A percentile compares a stretch with the other conserved stretches of the same genome.
Evolutionary conservation across 2,329 filamentous ascomycete species (phyloP).

Genomic region (Colletotrichum limetticola): DNA sequence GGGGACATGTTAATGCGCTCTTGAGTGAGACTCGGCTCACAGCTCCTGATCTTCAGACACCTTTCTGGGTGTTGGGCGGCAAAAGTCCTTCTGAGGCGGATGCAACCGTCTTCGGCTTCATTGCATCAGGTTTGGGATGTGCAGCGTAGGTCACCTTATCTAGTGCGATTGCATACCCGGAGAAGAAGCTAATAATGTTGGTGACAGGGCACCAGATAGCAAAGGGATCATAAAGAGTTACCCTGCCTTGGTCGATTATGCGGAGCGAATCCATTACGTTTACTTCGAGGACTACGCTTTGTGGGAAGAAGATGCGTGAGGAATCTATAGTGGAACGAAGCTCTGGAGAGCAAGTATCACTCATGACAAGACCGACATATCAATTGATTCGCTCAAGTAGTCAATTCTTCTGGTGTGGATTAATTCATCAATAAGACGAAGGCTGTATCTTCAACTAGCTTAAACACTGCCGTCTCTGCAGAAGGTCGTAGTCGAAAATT

Average conservation of each 20-base stretch:
- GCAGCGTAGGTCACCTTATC: slow-evolving; percentile 58
- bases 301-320: neutral
- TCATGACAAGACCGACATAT: neutral
- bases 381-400: neutral
- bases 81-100: slow-evolving; percentile 67
- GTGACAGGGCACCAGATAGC: neutral
- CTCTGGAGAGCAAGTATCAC: neutral
- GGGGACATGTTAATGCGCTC: slow-evolving; percentile 60
- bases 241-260: neutral
- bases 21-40: slow-evolving; percentile 49
- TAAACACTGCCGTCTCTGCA: neutral
- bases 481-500: slow-evolving; percentile 1
- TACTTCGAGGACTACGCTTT: neutral
- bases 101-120: slow-evolving; percentile 66
- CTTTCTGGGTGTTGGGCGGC: slow-evolving; percentile 69
- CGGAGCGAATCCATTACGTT: neutral
- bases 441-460: neutral
- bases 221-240: neutral
- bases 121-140: slow-evolving; percentile 62
- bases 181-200: neutral
- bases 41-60: slow-evolving; percentile 38
- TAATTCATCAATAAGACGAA: no score
- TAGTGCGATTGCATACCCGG: neutral
- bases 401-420: no score
- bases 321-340: neutral